Evolutionary conservation across 1,139 yeast species (phyloP).

Genomic region (Komagataea norvegica): DNA sequence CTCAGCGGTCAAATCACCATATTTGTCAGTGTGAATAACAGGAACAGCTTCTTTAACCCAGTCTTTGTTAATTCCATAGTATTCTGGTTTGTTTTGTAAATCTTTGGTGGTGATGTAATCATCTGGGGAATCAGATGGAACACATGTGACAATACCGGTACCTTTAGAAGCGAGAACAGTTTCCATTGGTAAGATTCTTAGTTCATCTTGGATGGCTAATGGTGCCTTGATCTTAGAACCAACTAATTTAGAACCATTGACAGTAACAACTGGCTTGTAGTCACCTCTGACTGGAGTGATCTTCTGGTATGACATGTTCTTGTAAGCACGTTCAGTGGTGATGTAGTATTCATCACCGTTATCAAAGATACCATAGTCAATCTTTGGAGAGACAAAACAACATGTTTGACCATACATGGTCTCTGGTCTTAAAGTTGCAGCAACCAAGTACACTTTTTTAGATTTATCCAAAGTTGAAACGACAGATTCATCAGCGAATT

Average conservation of each 20-base stretch:
- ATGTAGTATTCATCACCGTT: conserved; percentile 81
- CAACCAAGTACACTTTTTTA: conserved; percentile 77
- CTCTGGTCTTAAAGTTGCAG: conserved; percentile 98
- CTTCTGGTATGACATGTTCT: conserved; percentile 94
- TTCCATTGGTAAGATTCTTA: conserved; percentile 95
- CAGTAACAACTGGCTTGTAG: conserved; percentile 52
- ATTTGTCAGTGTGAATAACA: conserved; percentile 73
- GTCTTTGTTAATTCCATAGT: conserved; percentile 75
- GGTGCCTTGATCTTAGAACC: conserved; percentile 92
- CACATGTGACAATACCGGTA: conserved; percentile 99
- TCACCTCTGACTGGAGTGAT: conserved; percentile 85
- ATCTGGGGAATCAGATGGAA: conserved; percentile 97
- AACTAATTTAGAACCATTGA: conserved; percentile 70
- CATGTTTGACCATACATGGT: conserved; percentile 99
- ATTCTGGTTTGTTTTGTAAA: conserved; percentile 84
- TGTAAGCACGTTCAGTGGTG: conserved; percentile 95
- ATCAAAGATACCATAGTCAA: conserved; percentile 85
- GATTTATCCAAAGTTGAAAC: conserved; percentile 51
- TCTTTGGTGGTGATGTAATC: conserved; percentile 86
- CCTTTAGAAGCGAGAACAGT: conserved; percentile 93
- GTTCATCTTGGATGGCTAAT: conserved; percentile 60
- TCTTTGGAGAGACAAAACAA: conserved; percentile 95
- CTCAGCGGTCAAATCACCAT: conserved; percentile 89
- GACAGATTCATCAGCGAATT: conserved; percentile 43
- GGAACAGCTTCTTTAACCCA: conserved; percentile 84